Evolutionary conservation across 1,284 basidiomycete species (phyloP).

Genomic region (Ganoderma lingzhi): DNA sequence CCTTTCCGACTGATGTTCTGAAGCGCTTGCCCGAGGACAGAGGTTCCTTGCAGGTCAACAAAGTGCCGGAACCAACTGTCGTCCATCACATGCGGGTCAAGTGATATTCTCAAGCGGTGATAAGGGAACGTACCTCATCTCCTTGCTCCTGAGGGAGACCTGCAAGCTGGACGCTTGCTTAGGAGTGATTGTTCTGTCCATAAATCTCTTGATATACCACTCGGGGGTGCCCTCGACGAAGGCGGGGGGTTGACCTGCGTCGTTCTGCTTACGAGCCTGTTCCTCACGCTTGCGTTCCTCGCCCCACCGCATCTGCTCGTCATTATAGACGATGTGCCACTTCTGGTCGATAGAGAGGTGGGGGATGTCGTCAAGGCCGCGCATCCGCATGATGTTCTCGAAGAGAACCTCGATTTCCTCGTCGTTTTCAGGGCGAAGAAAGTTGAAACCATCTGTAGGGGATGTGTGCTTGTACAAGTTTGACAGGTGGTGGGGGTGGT

Average conservation of each 20-base stretch:
- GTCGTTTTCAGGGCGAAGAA: slow-evolving; percentile 77
- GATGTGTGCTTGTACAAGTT: slow-evolving; percentile 57
- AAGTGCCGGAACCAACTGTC: slow-evolving; percentile 86
- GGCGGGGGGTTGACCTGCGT: slow-evolving; percentile 58
- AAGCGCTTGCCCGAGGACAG: slow-evolving; percentile 86
- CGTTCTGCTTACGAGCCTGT: slow-evolving; percentile 64
- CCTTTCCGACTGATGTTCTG: slow-evolving; percentile 79
- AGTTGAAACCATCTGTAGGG: slow-evolving; percentile 69
- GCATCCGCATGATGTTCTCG: slow-evolving; percentile 73
- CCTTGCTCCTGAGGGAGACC: slow-evolving; percentile 86
- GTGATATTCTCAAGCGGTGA: neutral
- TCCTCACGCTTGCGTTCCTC: slow-evolving; percentile 70
- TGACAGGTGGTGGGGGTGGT: slow-evolving; percentile 56
- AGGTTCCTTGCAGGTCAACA: slow-evolving; percentile 81
- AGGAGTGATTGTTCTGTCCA: slow-evolving; percentile 85
- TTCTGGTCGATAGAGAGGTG: slow-evolving; percentile 84
- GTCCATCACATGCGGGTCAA: slow-evolving; percentile 12
- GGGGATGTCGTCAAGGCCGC: slow-evolving; percentile 69
- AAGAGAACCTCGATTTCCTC: slow-evolving; percentile 83
- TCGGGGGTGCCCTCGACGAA: slow-evolving; percentile 77
- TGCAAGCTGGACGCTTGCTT: slow-evolving; percentile 83
- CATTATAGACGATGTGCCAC: slow-evolving; percentile 91
- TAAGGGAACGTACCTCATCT: slow-evolving; percentile 68
- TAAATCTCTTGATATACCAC: slow-evolving; percentile 91
- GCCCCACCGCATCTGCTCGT: slow-evolving; percentile 84